phyloP scores from a whole-genome alignment of 352 stramenopile genomes.

The Globisporangium middletonii region DNA sequence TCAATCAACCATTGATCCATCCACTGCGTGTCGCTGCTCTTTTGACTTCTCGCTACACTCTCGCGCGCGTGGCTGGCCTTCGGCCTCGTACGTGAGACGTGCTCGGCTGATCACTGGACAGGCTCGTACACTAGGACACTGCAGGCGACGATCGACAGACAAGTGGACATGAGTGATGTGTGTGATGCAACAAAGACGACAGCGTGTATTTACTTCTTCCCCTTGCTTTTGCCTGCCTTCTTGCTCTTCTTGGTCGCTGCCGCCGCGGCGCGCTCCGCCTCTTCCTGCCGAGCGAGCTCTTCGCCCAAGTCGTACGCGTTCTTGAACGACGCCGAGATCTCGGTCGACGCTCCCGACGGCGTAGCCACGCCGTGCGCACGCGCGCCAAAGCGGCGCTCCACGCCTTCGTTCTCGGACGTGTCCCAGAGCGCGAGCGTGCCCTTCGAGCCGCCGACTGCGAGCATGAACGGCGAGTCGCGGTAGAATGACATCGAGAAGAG shows the following conservation, averaged over 20 bases:
- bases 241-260: constrained; percentile 40
- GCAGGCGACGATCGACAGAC: no score
- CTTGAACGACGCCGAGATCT: constrained; percentile 71
- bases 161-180: no score
- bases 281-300: constrained; percentile 67
- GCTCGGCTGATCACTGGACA: no score
- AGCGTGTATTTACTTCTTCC: constrained; percentile 25
- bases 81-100: no score
- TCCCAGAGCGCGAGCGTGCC: constrained; percentile 89
- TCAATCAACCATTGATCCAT: no score
- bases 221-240: constrained; percentile 37
- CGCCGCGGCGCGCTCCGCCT: constrained; percentile 31
- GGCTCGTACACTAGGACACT: no score
- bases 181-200: not conserved
- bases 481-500: constrained; percentile 91
- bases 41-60: no score
- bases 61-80: no score
- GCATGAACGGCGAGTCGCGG: constrained; percentile 82
- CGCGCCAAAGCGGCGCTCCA: constrained; percentile 80
- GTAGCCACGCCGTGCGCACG: constrained; percentile 41
- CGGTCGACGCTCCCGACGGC: constrained; percentile 16
- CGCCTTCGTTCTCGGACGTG: constrained; percentile 79
- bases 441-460: constrained; percentile 87
- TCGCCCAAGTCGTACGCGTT: constrained; percentile 72
- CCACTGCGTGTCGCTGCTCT: no score